These are phyloP conservation scores for Aspergillus avenaceus DNA, from an alignment of 495 filamentous ascomycete species.

Conservation along the genomic window DNA sequence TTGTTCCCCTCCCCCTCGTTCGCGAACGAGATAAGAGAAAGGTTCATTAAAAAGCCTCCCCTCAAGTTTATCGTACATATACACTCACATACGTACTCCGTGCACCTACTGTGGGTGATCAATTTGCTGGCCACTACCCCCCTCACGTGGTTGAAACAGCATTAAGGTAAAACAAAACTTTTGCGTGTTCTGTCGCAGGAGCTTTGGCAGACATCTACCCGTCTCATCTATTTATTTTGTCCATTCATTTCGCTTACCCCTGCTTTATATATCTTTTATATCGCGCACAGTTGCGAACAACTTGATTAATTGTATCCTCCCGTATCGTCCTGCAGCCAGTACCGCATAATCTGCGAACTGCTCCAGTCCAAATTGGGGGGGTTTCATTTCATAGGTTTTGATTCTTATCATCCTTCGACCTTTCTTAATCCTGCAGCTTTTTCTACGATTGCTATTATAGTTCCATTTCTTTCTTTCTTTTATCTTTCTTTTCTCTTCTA, in stretches of 20 bases:
- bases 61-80: conserved; percentile 1
- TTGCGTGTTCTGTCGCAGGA: conserved; percentile 7
- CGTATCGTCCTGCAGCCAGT: not conserved
- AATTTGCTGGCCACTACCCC: conserved; percentile 2
- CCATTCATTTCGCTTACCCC: not conserved
- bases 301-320: not conserved
- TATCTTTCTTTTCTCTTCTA: not conserved
- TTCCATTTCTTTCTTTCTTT: conserved; percentile 2
- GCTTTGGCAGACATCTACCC: conserved; percentile 5
- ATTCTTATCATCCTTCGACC: not conserved
- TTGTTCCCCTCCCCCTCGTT: conserved; percentile 2
- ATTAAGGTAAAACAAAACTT: conserved; percentile 6
- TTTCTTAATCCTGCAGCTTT: not conserved
- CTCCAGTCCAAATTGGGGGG: conserved; percentile 12
- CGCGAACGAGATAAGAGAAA: conserved; percentile 10
- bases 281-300: not conserved
- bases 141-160: conserved; percentile 23
- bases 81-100: not conserved
- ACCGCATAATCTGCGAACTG: conserved; percentile 6
- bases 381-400: not conserved
- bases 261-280: not conserved
- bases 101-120: conserved; percentile 15
- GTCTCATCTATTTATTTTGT: conserved; percentile 8
- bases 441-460: not conserved
- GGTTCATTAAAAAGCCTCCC: not conserved